Evolutionary conservation across 2,329 filamentous ascomycete genomes (phyloP).

Genomic region (Botrytis elliptica): DNA sequence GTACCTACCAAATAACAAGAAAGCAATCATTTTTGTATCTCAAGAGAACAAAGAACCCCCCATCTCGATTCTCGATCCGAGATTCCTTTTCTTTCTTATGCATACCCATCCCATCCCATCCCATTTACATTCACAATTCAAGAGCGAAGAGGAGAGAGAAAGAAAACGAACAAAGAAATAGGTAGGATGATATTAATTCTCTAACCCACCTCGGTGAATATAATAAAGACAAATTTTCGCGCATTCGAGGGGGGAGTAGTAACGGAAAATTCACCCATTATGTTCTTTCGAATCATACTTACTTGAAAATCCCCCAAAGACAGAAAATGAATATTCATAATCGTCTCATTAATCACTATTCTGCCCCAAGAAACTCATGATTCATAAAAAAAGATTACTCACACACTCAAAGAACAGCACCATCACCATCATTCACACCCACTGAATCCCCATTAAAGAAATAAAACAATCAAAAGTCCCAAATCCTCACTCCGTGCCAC

Average conservation of each 20-base stretch:
- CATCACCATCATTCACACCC: rapidly evolving
- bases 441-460: not conserved
- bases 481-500: too few species aligned
- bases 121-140: too few species aligned
- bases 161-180: not conserved
- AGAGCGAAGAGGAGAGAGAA: not conserved
- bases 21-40: not conserved
- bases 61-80: not conserved
- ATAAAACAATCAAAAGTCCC: rapidly evolving
- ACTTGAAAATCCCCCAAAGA: not conserved
- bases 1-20: too few species aligned
- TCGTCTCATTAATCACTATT: rapidly evolving
- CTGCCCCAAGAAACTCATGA: rapidly evolving
- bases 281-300: not conserved
- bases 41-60: not conserved
- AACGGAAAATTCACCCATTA: not conserved
- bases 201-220: too few species aligned
- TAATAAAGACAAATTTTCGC: not conserved
- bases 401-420: not conserved
- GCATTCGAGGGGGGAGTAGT: too few species aligned
- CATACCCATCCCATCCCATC: not conserved
- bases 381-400: too few species aligned
- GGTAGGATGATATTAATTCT: rapidly evolving
- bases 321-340: not conserved
- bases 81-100: not conserved